Evolutionary conservation across 1,284 basidiomycete species (phyloP).

Genomic region (Cryptococcus maquisensis): DNA sequence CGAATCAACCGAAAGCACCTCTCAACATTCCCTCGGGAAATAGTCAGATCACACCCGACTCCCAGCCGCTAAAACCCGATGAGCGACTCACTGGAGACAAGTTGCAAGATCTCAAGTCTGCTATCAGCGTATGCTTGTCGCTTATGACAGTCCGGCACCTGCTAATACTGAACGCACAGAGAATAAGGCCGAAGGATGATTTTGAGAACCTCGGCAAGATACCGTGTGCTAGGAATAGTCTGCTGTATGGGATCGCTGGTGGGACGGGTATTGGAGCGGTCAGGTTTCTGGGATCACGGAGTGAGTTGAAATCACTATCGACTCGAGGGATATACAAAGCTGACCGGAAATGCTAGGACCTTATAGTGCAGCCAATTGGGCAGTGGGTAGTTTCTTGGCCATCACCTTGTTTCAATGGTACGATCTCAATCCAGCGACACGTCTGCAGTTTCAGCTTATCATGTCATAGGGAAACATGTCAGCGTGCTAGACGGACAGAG

Average conservation of each 20-base stretch:
- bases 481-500: slow-evolving; percentile 38
- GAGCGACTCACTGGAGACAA: slow-evolving; percentile 13
- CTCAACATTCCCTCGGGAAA: slow-evolving; percentile 19
- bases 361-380: slow-evolving; percentile 37
- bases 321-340: background rate
- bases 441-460: background rate
- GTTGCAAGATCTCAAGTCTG: slow-evolving; percentile 10
- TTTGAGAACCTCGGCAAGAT: slow-evolving; percentile 43
- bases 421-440: slow-evolving; percentile 4
- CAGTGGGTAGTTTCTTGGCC: slow-evolving; percentile 38
- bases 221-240: slow-evolving; percentile 43
- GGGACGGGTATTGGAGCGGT: slow-evolving; percentile 42
- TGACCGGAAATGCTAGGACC: slow-evolving; percentile 7
- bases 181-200: slow-evolving; percentile 37
- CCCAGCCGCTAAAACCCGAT: slow-evolving; percentile 6
- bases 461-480: slow-evolving; percentile 40
- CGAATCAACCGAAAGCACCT: slow-evolving; percentile 4
- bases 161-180: background rate
- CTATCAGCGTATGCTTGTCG: slow-evolving; percentile 9
- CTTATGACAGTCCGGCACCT: background rate
- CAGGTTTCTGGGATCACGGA: slow-evolving; percentile 36
- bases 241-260: slow-evolving; percentile 46
- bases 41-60: slow-evolving; percentile 15
- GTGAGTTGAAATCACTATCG: slow-evolving; percentile 23
- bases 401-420: slow-evolving; percentile 38